Evolutionary conservation across 2,329 filamentous ascomycete species (phyloP).

Genomic region (Colletotrichum kahawae): DNA sequence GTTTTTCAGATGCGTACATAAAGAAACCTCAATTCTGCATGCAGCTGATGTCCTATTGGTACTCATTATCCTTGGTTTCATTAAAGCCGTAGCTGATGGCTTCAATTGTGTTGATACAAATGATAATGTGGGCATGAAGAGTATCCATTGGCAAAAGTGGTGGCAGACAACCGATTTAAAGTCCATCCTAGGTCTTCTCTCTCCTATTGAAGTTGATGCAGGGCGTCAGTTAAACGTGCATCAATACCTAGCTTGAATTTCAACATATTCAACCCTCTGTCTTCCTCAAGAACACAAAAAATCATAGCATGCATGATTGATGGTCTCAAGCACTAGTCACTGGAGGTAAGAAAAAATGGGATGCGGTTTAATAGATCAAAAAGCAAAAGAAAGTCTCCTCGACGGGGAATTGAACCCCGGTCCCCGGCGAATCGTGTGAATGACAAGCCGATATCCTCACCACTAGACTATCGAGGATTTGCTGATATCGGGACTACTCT

Average conservation of each 20-base stretch:
- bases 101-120: no score
- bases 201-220: no score
- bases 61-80: neutral
- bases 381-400: neutral
- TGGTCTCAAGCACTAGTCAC: no score
- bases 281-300: no score
- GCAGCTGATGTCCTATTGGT: neutral
- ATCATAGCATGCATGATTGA: no score
- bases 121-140: no score
- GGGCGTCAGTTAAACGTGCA: no score
- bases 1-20: rapidly evolving
- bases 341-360: neutral
- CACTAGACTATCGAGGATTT: constrained; percentile 4
- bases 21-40: neutral
- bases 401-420: constrained; percentile 3
- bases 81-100: neutral
- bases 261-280: no score
- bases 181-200: no score
- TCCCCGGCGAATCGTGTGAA: neutral
- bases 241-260: no score
- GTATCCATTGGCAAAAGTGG: no score
- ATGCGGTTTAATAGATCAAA: neutral
- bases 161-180: no score
- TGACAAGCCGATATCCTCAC: constrained; percentile 7
- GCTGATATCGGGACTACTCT: rapidly evolving